phyloP scores from a whole-genome alignment of 1,284 basidiomycete genomes.

The Testicularia cyperi region DNA sequence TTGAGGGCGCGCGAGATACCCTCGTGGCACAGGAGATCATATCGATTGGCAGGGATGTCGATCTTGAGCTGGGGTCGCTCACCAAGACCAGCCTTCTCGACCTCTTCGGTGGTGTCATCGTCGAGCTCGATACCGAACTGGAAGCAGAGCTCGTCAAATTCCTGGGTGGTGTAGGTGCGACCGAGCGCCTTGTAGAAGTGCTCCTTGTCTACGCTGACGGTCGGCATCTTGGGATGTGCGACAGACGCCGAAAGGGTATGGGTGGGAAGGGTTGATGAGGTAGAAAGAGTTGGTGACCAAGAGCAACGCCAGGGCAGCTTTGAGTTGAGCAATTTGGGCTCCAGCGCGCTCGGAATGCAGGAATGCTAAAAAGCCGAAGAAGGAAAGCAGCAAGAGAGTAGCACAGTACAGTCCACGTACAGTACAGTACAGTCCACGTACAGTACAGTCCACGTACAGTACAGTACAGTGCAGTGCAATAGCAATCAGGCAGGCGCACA shows the following conservation, averaged over 20 bases:
- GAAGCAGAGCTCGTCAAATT: slow-evolving; percentile 94
- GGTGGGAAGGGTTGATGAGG: neutral
- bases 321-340: no score
- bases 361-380: no score
- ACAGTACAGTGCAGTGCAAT: no score
- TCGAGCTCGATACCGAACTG: slow-evolving; percentile 97
- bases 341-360: no score
- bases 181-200: slow-evolving; percentile 88
- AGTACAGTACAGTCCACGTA: no score
- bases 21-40: slow-evolving; percentile 95
- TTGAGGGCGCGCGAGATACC: slow-evolving; percentile 86
- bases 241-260: no score
- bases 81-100: slow-evolving; percentile 72
- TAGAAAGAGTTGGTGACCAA: no score
- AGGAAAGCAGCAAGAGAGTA: no score
- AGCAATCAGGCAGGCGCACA: no score
- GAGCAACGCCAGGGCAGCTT: no score
- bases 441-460: no score
- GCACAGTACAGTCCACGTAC: no score
- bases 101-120: slow-evolving; percentile 93
- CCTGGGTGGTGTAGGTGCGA: slow-evolving; percentile 72
- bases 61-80: slow-evolving; percentile 95
- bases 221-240: slow-evolving; percentile 78
- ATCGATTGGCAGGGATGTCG: slow-evolving; percentile 93
- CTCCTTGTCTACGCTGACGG: slow-evolving; percentile 89